Evolutionary conservation across 768 basidiomycete genomes (phyloP).

Genomic region (Fibroporia radiculosa): DNA sequence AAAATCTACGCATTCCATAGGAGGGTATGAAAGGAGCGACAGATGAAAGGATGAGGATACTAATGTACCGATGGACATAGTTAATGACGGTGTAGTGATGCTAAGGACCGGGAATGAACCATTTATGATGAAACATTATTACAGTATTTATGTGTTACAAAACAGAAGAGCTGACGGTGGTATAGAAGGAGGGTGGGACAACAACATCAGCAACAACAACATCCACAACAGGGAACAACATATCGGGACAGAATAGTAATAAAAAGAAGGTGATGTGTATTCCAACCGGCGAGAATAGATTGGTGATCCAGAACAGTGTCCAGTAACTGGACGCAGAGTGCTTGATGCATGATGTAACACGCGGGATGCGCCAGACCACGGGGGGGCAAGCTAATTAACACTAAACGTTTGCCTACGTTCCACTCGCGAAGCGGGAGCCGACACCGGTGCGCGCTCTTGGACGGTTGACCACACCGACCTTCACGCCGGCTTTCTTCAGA

Average conservation of each 20-base stretch:
- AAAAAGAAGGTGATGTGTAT: background rate
- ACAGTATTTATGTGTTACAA: background rate
- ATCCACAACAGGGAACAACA: background rate
- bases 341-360: no score
- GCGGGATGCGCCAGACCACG: no score
- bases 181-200: no score
- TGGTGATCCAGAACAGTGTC: background rate
- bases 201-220: background rate
- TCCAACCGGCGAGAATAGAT: conserved; percentile 2
- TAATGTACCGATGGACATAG: no score
- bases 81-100: no score
- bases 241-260: conserved; percentile 1
- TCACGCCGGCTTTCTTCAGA: conserved; percentile 20
- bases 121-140: conserved; percentile 1
- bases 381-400: conserved; percentile 3
- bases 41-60: no score
- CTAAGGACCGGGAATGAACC: no score
- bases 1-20: no score
- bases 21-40: no score
- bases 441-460: conserved; percentile 64
- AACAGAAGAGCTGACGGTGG: no score
- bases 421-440: conserved; percentile 52
- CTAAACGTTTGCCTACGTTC: no score
- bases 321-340: no score
- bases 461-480: conserved; percentile 43